Evolutionary conservation across 192 early-diverging fungal species (phyloP).

Genomic region (Coemansia sp.): DNA sequence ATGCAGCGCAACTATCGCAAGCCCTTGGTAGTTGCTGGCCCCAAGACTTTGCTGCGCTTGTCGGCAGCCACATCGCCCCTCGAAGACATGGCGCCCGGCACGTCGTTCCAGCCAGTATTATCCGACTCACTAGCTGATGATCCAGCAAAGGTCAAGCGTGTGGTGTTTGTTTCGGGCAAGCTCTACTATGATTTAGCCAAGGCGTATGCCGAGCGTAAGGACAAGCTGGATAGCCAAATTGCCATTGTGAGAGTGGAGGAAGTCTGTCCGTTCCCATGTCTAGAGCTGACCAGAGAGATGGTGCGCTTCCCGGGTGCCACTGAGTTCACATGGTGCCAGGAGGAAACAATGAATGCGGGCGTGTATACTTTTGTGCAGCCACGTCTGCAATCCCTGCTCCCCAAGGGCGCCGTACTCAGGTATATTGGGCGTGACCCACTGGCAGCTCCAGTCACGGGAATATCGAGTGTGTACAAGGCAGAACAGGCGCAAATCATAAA

Average conservation of each 20-base stretch:
- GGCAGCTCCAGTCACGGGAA: conserved; percentile 80
- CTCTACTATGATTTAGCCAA: conserved; percentile 90
- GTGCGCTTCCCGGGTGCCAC: conserved; percentile 60
- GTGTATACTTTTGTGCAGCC: conserved; percentile 86
- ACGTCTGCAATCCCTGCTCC: conserved; percentile 73
- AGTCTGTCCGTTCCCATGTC: conserved; percentile 84
- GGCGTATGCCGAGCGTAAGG: conserved; percentile 57
- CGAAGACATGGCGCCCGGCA: conserved; percentile 81
- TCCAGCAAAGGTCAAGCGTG: conserved; percentile 44
- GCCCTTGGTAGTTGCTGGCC: conserved; percentile 83
- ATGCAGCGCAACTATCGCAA: conserved; percentile 87
- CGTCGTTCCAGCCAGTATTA: conserved; percentile 81
- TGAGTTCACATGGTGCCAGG: conserved; percentile 78
- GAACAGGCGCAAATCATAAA: conserved; percentile 63
- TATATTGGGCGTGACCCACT: conserved; percentile 75
- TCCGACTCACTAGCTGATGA: conserved; percentile 55
- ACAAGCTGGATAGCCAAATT: conserved; percentile 58
- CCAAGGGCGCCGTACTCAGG: conserved; percentile 45
- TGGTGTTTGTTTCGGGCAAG: conserved; percentile 90
- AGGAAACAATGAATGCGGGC: conserved; percentile 94
- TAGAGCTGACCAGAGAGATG: conserved; percentile 64
- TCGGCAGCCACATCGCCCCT: conserved; percentile 70
- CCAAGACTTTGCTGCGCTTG: conserved; percentile 69
- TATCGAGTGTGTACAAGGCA: conserved; percentile 64
- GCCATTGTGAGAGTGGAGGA: conserved; percentile 91